phyloP scores from a whole-genome alignment of 73 alveolate genomes.

The Paramecium octaurelia region DNA sequence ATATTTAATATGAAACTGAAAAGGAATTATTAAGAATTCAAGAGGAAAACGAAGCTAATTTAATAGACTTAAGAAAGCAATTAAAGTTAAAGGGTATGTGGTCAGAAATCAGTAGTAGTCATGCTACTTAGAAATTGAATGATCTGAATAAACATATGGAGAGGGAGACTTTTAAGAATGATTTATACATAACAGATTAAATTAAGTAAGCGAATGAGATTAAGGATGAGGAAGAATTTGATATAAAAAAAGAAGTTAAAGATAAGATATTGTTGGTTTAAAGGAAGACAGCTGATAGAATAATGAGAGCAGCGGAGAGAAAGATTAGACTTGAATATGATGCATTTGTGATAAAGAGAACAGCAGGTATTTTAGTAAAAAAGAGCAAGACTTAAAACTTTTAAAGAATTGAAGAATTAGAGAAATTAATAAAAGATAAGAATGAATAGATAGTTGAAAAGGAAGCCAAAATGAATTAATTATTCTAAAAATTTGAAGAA shows the following conservation, averaged over 20 bases:
- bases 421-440: neutral
- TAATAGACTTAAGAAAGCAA: neutral
- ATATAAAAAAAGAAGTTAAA: neutral
- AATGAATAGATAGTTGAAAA: constrained; percentile 19
- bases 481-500: neutral
- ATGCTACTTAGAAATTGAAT: neutral
- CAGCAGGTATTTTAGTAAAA: constrained; percentile 5
- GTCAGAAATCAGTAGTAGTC: neutral
- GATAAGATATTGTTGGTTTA: neutral
- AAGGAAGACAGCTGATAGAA: constrained; percentile 26
- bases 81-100: neutral
- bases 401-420: constrained; percentile 18
- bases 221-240: neutral
- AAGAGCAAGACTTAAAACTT: neutral
- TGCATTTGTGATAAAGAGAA: neutral
- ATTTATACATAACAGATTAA: neutral
- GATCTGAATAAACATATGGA: constrained; percentile 27
- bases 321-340: constrained; percentile 39
- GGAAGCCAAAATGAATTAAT: neutral
- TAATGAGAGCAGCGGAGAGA: constrained; percentile 18
- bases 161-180: neutral
- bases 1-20: neutral
- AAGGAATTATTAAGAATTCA: neutral
- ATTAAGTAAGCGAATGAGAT: neutral
- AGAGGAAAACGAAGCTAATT: neutral